Conservation (phyloP, 805 yeast species). For the Ogataea haglerorum region DNA sequence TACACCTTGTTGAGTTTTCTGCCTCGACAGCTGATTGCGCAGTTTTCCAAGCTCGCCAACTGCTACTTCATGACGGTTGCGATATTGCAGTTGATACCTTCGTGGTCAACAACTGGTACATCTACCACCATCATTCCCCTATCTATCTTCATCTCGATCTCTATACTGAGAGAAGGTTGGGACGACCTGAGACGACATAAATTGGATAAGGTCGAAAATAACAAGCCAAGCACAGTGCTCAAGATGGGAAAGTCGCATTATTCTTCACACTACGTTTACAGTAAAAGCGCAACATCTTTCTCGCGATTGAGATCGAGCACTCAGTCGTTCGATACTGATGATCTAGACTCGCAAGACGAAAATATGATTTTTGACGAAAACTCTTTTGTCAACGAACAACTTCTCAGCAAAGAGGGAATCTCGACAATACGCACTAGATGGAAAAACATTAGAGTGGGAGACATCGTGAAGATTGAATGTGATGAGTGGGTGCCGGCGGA, state of each 20-base stretch:
- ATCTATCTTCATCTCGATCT: conserved; percentile 78
- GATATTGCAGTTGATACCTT: conserved; percentile 90
- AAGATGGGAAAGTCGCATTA: conserved; percentile 12
- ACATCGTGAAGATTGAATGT: conserved; percentile 63
- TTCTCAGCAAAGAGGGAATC: conserved; percentile 20
- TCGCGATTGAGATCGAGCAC: conserved; percentile 27
- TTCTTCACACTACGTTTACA: conserved; percentile 15
- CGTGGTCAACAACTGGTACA: conserved; percentile 96
- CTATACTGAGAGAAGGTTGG: conserved; percentile 88
- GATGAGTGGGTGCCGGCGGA: conserved; percentile 98
- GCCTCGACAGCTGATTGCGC: conserved; percentile 86
- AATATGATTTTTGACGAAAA: conserved; percentile 16
- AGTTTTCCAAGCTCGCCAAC: conserved; percentile 90
- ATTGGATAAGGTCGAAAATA: conserved; percentile 83
- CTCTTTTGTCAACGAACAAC: conserved; percentile 23
- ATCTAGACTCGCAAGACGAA: conserved; percentile 19
- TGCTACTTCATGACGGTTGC: conserved; percentile 87
- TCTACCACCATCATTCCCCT: conserved; percentile 92
- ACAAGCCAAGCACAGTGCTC: conserved; percentile 44
- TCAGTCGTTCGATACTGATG: conserved; percentile 23
- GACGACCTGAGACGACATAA: conserved; percentile 89
- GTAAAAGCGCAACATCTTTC: conserved; percentile 29
- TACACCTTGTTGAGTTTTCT: conserved; percentile 77
- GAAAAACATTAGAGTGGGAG: conserved; percentile 87
- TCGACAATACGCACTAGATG: conserved; percentile 41